Base-by-base conservation (phyloP, 2,329 filamentous ascomycete species). In the Exutisphaerella laricina region DNA sequence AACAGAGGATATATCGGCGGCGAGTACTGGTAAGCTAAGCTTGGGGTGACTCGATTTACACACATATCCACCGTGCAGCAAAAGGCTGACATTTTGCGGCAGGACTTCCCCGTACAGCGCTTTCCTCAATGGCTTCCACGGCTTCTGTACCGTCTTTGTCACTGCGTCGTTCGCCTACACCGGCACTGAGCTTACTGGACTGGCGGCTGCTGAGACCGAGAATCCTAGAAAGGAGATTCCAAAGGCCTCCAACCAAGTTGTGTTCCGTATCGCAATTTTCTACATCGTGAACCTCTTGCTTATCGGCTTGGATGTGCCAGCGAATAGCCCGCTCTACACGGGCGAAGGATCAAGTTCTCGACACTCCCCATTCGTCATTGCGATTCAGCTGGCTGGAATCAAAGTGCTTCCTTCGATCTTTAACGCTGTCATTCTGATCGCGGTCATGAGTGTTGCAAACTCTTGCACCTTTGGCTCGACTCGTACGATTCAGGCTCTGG, bases 341-440 rank as follows among this genome's bases (percentile, higher is more conserved):
- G 12, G 68, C 82, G 5, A 63, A 2, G 71, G 63, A 5, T 64
- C 59, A 5, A 58, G 59, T 8, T 57, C 59, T 33, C 56, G 57
- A 5, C 60, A 63, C 7, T 68, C 65, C 33, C 82, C 81, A 8
- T 86, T 82, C 56, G 84, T 89, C 46, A 85, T 88, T 49, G 85
- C 84, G 13, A 79, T 82, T 26, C 71, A 75, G 8, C 74, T 78
- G 21, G 84, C 84, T 2, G 79, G 81, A 0, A 80, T 88, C 44
- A 71, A 70, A 4, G 80, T 74, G 5, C 74, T 88, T 4, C 81
- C 83, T 0, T 79, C 78, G 4, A 76, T 89, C 41, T 79, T 90
- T 65, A 90, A 90, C 61, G 84, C 83, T 23, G 71, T 88, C 25
- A 81, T 90, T 51, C 72, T 88, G 51, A 83, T 81, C 22, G 40